phyloP scores from a whole-genome alignment of 805 yeast species.

The Candida railenensis region DNA sequence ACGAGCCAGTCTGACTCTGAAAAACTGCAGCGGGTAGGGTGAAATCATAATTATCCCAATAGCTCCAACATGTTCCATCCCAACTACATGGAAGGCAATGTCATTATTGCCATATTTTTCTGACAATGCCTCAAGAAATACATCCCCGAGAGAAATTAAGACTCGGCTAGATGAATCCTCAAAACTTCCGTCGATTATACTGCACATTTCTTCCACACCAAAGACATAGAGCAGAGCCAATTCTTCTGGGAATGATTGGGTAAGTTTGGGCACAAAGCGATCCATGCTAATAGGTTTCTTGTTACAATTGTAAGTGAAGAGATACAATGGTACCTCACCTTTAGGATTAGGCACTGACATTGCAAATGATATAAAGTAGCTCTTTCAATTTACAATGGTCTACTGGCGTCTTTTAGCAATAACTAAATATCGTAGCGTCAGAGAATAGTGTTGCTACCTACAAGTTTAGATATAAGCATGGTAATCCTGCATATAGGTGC shows the following conservation, averaged over 20 bases:
- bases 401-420: no score
- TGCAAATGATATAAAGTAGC: neutral
- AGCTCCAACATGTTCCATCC: conserved; percentile 52
- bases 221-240: conserved; percentile 52
- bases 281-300: conserved; percentile 40
- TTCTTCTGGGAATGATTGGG: conserved; percentile 24
- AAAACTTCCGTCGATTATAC: conserved; percentile 55
- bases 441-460: no score
- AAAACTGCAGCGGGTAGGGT: conserved; percentile 36
- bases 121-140: conserved; percentile 33
- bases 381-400: no score
- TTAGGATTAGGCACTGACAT: neutral
- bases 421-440: no score
- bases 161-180: conserved; percentile 32
- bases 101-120: conserved; percentile 27
- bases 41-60: conserved; percentile 53
- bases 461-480: no score
- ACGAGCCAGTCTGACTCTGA: conserved; percentile 24
- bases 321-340: conserved; percentile 15
- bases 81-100: conserved; percentile 41
- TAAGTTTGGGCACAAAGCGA: conserved; percentile 25
- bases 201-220: conserved; percentile 66
- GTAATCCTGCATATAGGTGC: no score
- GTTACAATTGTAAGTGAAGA: conserved; percentile 58
- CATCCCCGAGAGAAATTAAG: conserved; percentile 34